Evolutionary conservation across 202 grass and related monocot genomes (phyloP).

Genomic region (Dendrocalamus latiflorus): DNA sequence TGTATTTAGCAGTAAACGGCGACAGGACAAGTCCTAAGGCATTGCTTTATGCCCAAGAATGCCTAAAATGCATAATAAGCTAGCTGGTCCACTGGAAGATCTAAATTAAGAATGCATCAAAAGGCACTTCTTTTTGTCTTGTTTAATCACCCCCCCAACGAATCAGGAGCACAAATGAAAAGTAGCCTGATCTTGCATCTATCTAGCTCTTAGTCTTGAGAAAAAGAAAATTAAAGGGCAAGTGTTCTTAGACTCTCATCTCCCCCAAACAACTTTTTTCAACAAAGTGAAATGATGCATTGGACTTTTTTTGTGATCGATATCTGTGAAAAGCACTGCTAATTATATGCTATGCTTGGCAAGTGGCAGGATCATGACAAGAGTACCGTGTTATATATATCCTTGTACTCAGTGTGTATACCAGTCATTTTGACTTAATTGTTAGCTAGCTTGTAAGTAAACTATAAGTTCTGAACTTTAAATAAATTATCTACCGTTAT

Average conservation of each 20-base stretch:
- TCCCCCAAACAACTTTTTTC: neutral
- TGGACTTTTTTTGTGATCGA: neutral
- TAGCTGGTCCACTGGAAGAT: neutral
- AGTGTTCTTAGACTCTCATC: slow-evolving; percentile 3
- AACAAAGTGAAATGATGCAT: slow-evolving; percentile 35
- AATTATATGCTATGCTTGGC: neutral
- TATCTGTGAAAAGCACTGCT: slow-evolving; percentile 35
- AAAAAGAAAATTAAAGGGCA: neutral
- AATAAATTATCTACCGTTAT: neutral
- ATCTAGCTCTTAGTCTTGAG: neutral
- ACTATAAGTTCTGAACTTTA: neutral
- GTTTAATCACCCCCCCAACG: neutral
- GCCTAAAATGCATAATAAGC: neutral
- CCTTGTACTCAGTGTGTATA: neutral
- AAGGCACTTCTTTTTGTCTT: neutral
- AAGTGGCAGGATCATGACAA: slow-evolving; percentile 8
- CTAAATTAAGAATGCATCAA: neutral
- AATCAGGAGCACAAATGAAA: slow-evolving; percentile 10
- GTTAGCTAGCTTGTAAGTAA: neutral
- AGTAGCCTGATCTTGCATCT: neutral
- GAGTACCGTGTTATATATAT: no score
- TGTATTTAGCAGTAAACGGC: neutral
- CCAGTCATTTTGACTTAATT: neutral
- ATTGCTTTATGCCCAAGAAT: neutral
- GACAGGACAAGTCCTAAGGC: neutral